phyloP scores from a whole-genome alignment of 2,329 filamentous ascomycete genomes.

The Diaporthe capsici region DNA sequence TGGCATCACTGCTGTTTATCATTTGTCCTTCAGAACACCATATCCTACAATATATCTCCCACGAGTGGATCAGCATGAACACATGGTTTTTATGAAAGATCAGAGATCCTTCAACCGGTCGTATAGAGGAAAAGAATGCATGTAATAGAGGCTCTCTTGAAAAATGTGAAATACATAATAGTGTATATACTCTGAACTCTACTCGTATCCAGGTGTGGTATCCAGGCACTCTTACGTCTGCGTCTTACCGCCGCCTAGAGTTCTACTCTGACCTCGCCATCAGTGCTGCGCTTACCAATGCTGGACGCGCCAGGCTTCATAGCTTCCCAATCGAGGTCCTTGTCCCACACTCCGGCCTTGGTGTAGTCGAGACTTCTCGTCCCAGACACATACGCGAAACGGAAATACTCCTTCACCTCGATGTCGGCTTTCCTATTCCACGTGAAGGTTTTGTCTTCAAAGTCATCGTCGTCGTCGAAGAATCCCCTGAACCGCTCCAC shows the following conservation, averaged over 20 bases:
- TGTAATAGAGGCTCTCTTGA: not conserved
- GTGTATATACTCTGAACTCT: not conserved
- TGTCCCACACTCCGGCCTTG: slow-evolving; percentile 79
- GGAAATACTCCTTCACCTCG: slow-evolving; percentile 77
- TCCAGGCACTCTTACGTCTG: not conserved
- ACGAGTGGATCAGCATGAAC: not conserved
- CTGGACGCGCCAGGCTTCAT: slow-evolving; percentile 75
- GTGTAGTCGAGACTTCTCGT: slow-evolving; percentile 78
- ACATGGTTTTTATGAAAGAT: not conserved
- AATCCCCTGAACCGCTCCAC: slow-evolving; percentile 85
- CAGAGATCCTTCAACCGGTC: not conserved
- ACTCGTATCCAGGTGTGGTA: not conserved
- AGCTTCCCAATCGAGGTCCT: slow-evolving; percentile 73
- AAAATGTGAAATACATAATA: not conserved
- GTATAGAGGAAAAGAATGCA: not conserved
- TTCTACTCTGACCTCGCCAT: slow-evolving; percentile 39
- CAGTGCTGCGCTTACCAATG: slow-evolving; percentile 50
- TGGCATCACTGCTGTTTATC: not conserved
- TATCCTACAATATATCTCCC: too few relatives aligned
- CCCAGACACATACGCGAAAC: slow-evolving; percentile 81
- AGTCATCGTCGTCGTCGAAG: slow-evolving; percentile 68
- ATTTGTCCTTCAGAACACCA: not conserved
- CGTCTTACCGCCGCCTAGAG: slow-evolving; percentile 11
- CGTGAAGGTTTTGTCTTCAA: slow-evolving; percentile 61
- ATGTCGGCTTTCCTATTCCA: slow-evolving; percentile 68